Evolutionary conservation across 768 basidiomycete genomes (phyloP), one percentile per base, ranked within the genome.

Genomic region (Pluteus cervinus): DNA sequence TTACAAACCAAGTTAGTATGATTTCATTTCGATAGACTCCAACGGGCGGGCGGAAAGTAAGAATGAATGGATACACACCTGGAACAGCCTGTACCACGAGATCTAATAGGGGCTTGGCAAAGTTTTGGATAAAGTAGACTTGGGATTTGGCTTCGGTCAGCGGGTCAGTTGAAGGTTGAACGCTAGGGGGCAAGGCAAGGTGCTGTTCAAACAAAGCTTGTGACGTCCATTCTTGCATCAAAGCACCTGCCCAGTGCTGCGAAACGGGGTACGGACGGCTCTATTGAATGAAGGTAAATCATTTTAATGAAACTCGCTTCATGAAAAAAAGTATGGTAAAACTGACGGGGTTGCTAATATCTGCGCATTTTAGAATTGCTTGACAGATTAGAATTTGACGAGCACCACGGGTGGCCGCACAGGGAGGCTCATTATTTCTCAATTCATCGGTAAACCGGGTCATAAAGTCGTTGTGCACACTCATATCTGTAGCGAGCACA

Each of bases 301-400:
- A 30, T 24, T 24, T 36, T 33, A 28, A 24, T 22, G 25, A 33
- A n/a, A 31, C 35, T 24, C 45, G 10, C n/a, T 38, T 32, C 29
- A 34, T 34, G 24, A 17, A 29, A 17, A 3, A 23, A 29, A 28
- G 37, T 14, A 37, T 30, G 32, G 15, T 24, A 33, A 21, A 12
- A 76, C 92, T 47, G 56, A 96, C 92, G 11, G 96, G 94, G 57
- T 99, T 99, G 56, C 89, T 92, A 52, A 99, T 98, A 62, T 99
- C 96, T 12, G 94, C 92, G 52, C 93, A 96, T 61, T 99, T 98
- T 57, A 99, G 80, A 36, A 99, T 63, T 3, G 86, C 86, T 51
- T 97, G 91, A 54, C 89, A 94, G 16, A 91, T 58, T 37, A 94
- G 60, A 17, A 86, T 66, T 48, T 84, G 71, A 37, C 79, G 73